Evolutionary conservation across 768 basidiomycete genomes (phyloP), one percentile per base, ranked within the genome.

Genomic region (Rossbeevera mucosa): DNA sequence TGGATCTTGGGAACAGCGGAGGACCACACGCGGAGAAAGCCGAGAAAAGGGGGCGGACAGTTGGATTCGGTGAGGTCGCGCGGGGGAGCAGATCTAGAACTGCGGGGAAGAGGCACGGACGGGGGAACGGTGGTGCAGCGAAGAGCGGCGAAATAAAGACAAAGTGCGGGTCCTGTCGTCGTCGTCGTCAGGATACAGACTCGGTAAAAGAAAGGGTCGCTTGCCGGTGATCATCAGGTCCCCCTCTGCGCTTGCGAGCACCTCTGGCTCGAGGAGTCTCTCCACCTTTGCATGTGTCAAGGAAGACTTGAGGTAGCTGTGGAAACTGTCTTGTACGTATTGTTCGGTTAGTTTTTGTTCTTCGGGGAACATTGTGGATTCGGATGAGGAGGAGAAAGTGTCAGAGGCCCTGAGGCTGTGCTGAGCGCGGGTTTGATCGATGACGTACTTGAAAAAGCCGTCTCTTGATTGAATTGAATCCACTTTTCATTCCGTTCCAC

Each of bases 181-280:
- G 13, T 16, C 14, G 33, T 21, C 12, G 48, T 14, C 47, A 38
- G 21, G 8, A 21, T 51, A 21, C 8, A 28, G 48, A 6, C 16
- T 18, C 25, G 33, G 6, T 44, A 33, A 13, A 21, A n/a, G n/a
- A 11, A 52, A 52, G 40, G 30, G 11, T 20, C n/a, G 57, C 76
- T 55, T 46, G 83, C 91, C 90, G 64, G 87, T 84, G 53, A 93
- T 86, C 89, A 92, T 92, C 26, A 93, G 69, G 74, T 93, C 90
- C 0, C 76, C 80, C 69, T 91, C 87, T 11, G 88, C 91, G 42
- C 83, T 85, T 30, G 83, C 85, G 5, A 93, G 72, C 1, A 89
- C 67, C 38, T 89, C 83, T 7, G 80, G 79, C 62, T 88, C 86
- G 29, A 94, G 72, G 2, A 94, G 73, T 3, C 74, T 71, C 67